Evolutionary conservation across 192 early-diverging fungal species (phyloP).

Genomic region (Pilaira anomala): DNA sequence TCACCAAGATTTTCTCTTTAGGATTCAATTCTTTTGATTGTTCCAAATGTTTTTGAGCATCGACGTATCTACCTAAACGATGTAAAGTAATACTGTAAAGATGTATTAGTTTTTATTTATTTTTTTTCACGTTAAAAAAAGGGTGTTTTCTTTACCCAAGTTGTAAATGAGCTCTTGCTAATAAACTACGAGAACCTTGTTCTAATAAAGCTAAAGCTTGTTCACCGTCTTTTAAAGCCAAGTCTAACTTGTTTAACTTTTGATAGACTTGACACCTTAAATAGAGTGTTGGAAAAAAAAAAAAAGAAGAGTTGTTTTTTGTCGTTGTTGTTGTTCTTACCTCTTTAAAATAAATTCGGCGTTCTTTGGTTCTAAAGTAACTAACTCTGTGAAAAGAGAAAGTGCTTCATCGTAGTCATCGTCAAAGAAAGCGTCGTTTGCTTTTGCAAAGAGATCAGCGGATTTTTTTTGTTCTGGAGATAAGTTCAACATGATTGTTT

Average conservation of each 20-base stretch:
- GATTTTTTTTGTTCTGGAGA: not conserved
- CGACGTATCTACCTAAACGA: conserved; percentile 56
- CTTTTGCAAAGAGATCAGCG: conserved; percentile 40
- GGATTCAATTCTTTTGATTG: conserved; percentile 44
- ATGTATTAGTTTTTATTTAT: too few species aligned
- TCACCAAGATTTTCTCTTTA: conserved; percentile 43
- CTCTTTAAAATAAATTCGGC: conserved; percentile 67
- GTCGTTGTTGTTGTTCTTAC: conserved; percentile 28
- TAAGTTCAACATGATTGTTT: not conserved
- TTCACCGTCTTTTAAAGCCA: conserved; percentile 66
- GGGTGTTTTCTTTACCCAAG: conserved; percentile 44
- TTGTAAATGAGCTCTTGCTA: conserved; percentile 66
- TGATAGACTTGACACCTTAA: conserved; percentile 49
- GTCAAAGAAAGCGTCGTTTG: conserved; percentile 75
- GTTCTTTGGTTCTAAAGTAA: conserved; percentile 57
- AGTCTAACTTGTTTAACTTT: conserved; percentile 58
- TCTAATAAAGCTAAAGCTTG: conserved; percentile 55
- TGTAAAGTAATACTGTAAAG: conserved; percentile 47
- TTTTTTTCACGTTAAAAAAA: not conserved
- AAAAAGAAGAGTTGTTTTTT: not conserved
- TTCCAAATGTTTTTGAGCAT: conserved; percentile 54
- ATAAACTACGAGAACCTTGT: conserved; percentile 42
- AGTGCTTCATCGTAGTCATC: conserved; percentile 76
- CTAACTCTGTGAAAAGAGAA: conserved; percentile 63
- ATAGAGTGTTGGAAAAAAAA: conserved; percentile 1